These are phyloP conservation scores for Oryza meyeriana DNA, from an alignment of 176 grass and related monocot genomes.

Conservation along the genomic window DNA sequence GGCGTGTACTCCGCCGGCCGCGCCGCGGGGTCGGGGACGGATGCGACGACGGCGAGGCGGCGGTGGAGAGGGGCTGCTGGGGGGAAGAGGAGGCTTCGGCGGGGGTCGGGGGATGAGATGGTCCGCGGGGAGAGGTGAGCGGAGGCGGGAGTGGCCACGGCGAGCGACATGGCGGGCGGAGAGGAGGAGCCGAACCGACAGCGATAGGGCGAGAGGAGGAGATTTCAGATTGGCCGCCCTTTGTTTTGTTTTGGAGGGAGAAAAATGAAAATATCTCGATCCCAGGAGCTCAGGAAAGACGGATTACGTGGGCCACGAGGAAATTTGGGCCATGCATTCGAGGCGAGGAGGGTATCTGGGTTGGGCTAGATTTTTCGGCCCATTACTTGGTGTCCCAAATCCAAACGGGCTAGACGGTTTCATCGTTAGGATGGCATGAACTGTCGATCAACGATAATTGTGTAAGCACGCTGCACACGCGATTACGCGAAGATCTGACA, in stretches of 20 bases:
- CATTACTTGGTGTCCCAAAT: too few relatives aligned
- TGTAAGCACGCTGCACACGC: background rate
- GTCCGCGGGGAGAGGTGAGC: background rate
- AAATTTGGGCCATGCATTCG: background rate
- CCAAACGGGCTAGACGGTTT: too few relatives aligned
- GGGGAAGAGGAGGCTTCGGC: background rate
- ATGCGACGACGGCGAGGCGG: conserved; percentile 36
- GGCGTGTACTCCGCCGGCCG: conserved; percentile 74
- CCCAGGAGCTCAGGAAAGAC: background rate
- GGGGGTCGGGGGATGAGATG: background rate
- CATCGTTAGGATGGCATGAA: background rate
- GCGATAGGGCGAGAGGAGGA: conserved; percentile 13
- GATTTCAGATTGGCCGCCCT: background rate
- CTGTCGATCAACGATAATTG: too few relatives aligned
- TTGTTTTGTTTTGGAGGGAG: background rate
- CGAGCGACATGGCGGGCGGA: conserved; percentile 30
- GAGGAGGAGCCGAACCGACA: conserved; percentile 9
- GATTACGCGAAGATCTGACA: background rate
- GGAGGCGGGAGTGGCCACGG: conserved; percentile 22
- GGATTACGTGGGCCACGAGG: background rate
- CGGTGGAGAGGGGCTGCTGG: background rate
- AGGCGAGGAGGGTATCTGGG: background rate
- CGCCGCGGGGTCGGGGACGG: conserved; percentile 49
- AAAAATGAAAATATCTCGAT: conserved; percentile 12
- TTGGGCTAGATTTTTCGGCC: background rate